Evolutionary conservation across 768 basidiomycete species (phyloP).

Genomic region (Trametopsis cervina): DNA sequence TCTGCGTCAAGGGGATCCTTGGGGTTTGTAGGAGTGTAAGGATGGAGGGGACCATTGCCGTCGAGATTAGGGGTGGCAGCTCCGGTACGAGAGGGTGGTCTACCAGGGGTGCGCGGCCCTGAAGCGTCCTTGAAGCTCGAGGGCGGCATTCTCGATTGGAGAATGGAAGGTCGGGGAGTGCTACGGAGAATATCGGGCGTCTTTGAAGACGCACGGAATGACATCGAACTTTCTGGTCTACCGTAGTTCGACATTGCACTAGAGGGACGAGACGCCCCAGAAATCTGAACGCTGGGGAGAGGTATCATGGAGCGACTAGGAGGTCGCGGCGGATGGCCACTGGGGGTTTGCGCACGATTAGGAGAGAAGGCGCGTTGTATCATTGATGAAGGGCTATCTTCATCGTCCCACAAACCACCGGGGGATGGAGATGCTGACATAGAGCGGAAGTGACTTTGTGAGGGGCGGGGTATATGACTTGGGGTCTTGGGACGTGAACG

Average conservation of each 20-base stretch:
- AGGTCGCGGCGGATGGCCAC: conserved; percentile 52
- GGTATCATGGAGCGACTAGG: conserved; percentile 84
- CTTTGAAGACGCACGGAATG: conserved; percentile 44
- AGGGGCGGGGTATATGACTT: conserved; percentile 68
- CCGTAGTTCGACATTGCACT: conserved; percentile 68
- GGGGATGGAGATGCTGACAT: conserved; percentile 42
- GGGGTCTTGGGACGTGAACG: conserved; percentile 76
- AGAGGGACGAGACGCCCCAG: conserved; percentile 61
- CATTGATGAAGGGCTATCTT: conserved; percentile 34
- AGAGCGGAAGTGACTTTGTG: conserved; percentile 36
- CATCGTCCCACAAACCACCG: conserved; percentile 38
- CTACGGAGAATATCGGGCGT: conserved; percentile 60
- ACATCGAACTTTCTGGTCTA: conserved; percentile 44
- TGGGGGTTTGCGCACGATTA: conserved; percentile 34
- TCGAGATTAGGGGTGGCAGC: conserved; percentile 54
- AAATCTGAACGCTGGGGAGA: conserved; percentile 64
- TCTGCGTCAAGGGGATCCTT: conserved; percentile 81
- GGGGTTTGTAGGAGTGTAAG: conserved; percentile 58
- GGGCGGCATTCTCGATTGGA: conserved; percentile 47
- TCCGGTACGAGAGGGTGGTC: conserved; percentile 60
- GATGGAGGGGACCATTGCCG: conserved; percentile 37
- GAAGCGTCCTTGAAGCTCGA: conserved; percentile 69
- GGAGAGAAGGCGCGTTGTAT: conserved; percentile 65
- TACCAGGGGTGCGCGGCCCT: conserved; percentile 41
- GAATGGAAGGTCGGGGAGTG: conserved; percentile 35